Evolutionary conservation across 2,329 filamentous ascomycete species (phyloP).

Genomic region (Fusarium irregulare): DNA sequence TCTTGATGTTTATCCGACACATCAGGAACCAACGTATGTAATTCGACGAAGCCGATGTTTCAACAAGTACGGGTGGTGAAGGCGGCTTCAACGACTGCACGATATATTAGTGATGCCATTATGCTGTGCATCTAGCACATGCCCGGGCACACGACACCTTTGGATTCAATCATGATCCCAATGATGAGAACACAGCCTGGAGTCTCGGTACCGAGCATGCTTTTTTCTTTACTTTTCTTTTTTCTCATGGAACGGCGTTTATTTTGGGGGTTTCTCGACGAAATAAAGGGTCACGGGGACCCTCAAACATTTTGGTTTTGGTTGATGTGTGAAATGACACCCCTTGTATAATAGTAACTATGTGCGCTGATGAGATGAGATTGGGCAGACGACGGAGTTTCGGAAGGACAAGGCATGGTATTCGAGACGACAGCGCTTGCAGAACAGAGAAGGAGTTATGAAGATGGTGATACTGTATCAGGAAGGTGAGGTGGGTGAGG

Average conservation of each 20-base stretch:
- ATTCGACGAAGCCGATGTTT: conserved; percentile 17
- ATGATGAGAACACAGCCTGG: conserved; percentile 37
- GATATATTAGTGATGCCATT: conserved; percentile 17
- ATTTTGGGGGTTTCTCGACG: conserved; percentile 22
- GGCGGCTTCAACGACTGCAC: conserved; percentile 32
- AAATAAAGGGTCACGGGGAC: conserved; percentile 4
- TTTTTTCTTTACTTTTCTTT: conserved; percentile 23
- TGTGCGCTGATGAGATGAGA: conserved; percentile 2
- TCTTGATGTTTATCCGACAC: not conserved
- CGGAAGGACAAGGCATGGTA: not conserved
- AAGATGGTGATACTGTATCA: conserved; percentile 5
- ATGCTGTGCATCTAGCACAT: not conserved
- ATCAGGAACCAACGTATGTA: conserved; percentile 14
- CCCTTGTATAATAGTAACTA: conserved; percentile 38
- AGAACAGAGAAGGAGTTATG: not conserved
- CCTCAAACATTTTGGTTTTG: conserved; percentile 25
- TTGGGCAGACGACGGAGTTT: conserved; percentile 27
- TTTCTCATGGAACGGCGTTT: conserved; percentile 43
- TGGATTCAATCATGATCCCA: conserved; percentile 21
- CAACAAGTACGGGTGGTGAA: conserved; percentile 22
- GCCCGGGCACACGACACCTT: conserved; percentile 9
- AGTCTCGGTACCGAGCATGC: conserved; percentile 37
- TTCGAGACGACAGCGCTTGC: conserved; percentile 14
- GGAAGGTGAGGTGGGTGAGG: conserved; percentile 16
- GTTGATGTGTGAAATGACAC: conserved; percentile 35